phyloP scores from a whole-genome alignment of 2,329 filamentous ascomycete genomes.

The Calonectria hawksworthii region DNA sequence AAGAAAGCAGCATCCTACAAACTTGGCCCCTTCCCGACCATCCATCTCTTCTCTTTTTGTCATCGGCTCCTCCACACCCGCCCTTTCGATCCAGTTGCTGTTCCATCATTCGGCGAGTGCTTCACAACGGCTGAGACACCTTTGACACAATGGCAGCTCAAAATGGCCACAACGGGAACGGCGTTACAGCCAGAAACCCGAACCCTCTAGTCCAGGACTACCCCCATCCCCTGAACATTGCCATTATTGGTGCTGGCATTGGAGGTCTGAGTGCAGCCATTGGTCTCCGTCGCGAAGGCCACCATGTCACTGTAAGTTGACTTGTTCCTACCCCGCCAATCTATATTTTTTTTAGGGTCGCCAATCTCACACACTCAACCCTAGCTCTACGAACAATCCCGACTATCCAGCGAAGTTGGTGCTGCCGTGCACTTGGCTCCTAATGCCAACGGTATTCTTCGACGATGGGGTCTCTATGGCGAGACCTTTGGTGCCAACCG shows the following conservation, averaged over 20 bases:
- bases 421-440: conserved; percentile 74
- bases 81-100: background rate
- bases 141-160: conserved; percentile 17
- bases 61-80: conserved; percentile 3
- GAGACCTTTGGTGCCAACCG: conserved; percentile 56
- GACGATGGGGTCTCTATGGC: conserved; percentile 54
- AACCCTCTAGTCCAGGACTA: conserved; percentile 29
- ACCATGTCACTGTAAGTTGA: conserved; percentile 52
- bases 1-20: conserved; percentile 15
- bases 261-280: conserved; percentile 64
- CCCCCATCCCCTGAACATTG: conserved; percentile 26
- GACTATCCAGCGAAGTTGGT: conserved; percentile 68
- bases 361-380: conserved; percentile 43
- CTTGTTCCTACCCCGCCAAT: background rate
- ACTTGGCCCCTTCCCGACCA: background rate
- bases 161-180: conserved; percentile 25
- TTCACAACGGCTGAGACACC: background rate
- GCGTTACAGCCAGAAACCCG: conserved; percentile 15
- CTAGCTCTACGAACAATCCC: conserved; percentile 69
- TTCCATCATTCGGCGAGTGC: background rate
- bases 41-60: conserved; percentile 1
- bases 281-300: conserved; percentile 62
- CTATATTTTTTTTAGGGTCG: background rate
- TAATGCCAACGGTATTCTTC: conserved; percentile 71
- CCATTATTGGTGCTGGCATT: conserved; percentile 54